Percentiles rank a stretch among this genome's conserved stretches.
phyloP scores from a whole-genome alignment of 2,329 filamentous ascomycete genomes.

The Hymenoscyphus fructigenus region DNA sequence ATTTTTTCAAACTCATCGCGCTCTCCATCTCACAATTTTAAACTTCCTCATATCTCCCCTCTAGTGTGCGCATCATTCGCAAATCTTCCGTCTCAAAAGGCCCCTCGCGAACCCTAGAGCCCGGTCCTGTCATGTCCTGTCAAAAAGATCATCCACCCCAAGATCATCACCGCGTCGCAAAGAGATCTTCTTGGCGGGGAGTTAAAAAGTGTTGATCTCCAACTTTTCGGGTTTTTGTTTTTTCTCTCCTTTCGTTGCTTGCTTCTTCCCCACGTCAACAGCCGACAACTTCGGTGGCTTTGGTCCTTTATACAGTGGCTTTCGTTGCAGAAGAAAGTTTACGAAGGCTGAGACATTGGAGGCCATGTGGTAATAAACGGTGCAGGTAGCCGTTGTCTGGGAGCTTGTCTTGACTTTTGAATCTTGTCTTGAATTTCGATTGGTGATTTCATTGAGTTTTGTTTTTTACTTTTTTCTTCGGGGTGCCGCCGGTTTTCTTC shows the following conservation, averaged over 20 bases:
- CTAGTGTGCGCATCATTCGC: too few relatives aligned
- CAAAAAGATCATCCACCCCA: too few relatives aligned
- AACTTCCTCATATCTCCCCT: too few relatives aligned
- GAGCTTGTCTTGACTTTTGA: neutral
- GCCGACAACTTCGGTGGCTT: too few relatives aligned
- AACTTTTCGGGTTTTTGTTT: neutral
- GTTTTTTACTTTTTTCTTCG: neutral
- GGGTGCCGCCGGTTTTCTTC: neutral
- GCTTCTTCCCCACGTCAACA: neutral
- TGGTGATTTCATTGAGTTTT: neutral
- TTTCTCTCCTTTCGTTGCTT: neutral
- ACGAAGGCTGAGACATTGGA: neutral
- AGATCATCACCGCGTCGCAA: too few relatives aligned
- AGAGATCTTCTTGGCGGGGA: too few relatives aligned
- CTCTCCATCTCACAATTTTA: too few relatives aligned
- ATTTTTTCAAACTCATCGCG: too few relatives aligned
- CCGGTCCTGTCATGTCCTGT: too few relatives aligned
- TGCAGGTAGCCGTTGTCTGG: neutral
- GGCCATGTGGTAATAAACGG: neutral
- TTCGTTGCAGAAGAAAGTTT: neutral
- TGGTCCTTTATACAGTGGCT: neutral
- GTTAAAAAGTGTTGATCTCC: neutral
- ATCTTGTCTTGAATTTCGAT: neutral
- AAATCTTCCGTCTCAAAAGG: too few relatives aligned
- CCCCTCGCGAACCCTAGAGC: too few relatives aligned